Base-by-base conservation (phyloP, 140 eudicot species). In the Stevia rebaudiana region DNA sequence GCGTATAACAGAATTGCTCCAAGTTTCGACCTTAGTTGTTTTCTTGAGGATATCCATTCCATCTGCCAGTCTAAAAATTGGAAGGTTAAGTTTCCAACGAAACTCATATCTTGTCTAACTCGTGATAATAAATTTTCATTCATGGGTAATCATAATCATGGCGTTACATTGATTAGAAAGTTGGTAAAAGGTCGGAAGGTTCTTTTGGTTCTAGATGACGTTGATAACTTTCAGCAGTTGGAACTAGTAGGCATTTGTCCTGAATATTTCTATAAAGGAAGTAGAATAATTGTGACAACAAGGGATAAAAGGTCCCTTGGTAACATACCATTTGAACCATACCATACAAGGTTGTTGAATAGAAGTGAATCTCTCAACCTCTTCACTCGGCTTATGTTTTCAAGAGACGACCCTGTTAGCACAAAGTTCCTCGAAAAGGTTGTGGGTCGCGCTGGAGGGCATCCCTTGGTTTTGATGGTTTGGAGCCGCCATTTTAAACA, bases 201-300 rank as follows among this genome's bases (percentile, higher is more conserved):
- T n/a, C n/a, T n/a, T n/a, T n/a, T n/a, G n/a, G n/a, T n/a, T n/a
- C n/a, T n/a, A n/a, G n/a, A n/a, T n/a, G 59, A 52, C 3, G 15
- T 49, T 19, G 56, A 49, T 49, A 18, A 58, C 46, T 58, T 58
- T 35, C 64, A 35, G 12, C 64, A 58, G 30, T 58, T 58, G 28
- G 64, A 58, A 58, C 11, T 30, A 0, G 23, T 63, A 63, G 69
- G 69, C n/a, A 23, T 63, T 42, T 11, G n/a, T 30, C 53, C 54
- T 28, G 4, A 63, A 3, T 63, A 37, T 24, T 46, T 63, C 13
- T 31, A 46, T 15, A 23, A 11, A 17, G 70, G 70, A 64, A 64
- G 70, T 18, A 64, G 70, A 64, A 46, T 64, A n/a, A 64, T 64
- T 3, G 70, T 64, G 70, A 64, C 70, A 18, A 64, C 59, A 18